A percentile compares a stretch with the other conserved stretches of the same genome.
Evolutionary conservation across 441 rosid species (phyloP).

Genomic region (Erodium moschatum): DNA sequence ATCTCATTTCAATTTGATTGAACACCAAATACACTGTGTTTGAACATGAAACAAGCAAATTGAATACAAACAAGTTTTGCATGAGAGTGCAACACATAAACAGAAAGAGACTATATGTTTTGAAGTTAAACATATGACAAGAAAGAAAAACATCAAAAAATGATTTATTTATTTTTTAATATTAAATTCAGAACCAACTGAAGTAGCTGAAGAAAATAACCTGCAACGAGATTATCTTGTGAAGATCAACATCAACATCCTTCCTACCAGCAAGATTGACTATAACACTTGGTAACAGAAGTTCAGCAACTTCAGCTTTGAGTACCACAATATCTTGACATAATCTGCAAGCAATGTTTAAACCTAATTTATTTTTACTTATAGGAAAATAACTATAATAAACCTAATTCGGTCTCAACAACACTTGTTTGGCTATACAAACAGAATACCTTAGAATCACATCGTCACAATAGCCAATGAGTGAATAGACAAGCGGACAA

Average conservation of each 20-base stretch:
- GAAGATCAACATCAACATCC: constrained; percentile 44
- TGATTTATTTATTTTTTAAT: neutral
- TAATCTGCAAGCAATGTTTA: constrained; percentile 44
- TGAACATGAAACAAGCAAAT: neutral
- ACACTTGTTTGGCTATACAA: constrained; percentile 11
- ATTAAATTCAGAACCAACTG: neutral
- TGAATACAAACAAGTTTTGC: neutral
- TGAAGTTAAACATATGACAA: constrained; percentile 1
- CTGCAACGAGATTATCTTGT: constrained; percentile 59
- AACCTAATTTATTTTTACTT: constrained; percentile 20
- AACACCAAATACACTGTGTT: neutral
- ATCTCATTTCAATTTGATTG: neutral
- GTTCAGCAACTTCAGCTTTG: constrained; percentile 90
- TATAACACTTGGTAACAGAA: constrained; percentile 62
- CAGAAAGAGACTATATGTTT: neutral
- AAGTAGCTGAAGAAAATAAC: constrained; percentile 28
- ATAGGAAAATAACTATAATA: constrained; percentile 6
- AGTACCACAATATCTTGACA: constrained; percentile 75
- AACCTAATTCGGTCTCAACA: constrained; percentile 13
- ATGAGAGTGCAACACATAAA: neutral
- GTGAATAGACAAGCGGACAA: constrained; percentile 73
- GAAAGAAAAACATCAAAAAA: constrained; percentile 1
- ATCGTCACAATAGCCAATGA: constrained; percentile 67
- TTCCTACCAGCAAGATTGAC: constrained; percentile 69
- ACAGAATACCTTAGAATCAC: constrained; percentile 58